Percentiles rank a stretch among this genome's conserved stretches.
Evolutionary conservation across 441 rosid genomes (phyloP).

Genomic region (Arabidopsis lyrata): DNA sequence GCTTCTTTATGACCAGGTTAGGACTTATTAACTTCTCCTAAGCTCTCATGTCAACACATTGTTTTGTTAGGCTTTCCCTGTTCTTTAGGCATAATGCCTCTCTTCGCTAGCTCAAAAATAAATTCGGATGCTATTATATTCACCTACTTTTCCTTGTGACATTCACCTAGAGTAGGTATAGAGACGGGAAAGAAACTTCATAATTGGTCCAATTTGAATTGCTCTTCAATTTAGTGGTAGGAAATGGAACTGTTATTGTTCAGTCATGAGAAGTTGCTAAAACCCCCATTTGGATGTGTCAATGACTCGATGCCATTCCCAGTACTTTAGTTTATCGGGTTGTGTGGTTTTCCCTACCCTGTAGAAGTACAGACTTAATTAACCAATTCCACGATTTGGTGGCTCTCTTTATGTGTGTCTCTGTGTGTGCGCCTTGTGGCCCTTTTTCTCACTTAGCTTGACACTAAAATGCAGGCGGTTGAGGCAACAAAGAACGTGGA

Average conservation of each 20-base stretch:
- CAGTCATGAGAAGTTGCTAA: constrained; percentile 26
- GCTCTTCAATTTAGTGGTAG: constrained; percentile 8
- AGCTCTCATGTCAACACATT: constrained; percentile 18
- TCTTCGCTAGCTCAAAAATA: constrained; percentile 1
- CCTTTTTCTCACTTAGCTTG: constrained; percentile 34
- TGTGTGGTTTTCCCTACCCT: background rate
- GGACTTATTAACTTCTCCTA: constrained; percentile 28
- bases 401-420: constrained; percentile 8
- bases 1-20: constrained; percentile 82
- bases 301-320: constrained; percentile 24
- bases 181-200: background rate
- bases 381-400: too few species aligned
- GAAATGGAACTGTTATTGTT: constrained; percentile 1
- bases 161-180: constrained; percentile 20
- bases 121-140: background rate
- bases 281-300: constrained; percentile 16
- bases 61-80: constrained; percentile 2
- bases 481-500: constrained; percentile 60
- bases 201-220: constrained; percentile 21
- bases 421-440: background rate
- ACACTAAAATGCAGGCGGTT: constrained; percentile 47
- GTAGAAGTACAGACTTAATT: constrained; percentile 5
- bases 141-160: constrained; percentile 3
- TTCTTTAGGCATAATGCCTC: constrained; percentile 20
- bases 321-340: background rate